A percentile compares a stretch with the other conserved stretches of the same genome.
These are phyloP conservation scores for Termitomyces sp. DNA, from an alignment of 768 basidiomycete genomes.

Conservation along the genomic window DNA sequence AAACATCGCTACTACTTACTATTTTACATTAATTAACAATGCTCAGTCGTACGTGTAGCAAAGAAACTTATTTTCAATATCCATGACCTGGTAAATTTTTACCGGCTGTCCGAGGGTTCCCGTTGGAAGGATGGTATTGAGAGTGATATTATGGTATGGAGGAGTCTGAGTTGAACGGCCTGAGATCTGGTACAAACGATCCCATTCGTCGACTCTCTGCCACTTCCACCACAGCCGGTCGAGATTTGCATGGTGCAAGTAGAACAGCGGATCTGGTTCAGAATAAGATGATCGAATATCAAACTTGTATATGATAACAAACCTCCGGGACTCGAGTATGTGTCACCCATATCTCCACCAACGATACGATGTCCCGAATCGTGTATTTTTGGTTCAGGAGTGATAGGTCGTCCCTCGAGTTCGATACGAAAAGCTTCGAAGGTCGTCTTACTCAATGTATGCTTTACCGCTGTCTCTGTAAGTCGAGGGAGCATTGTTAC, in stretches of 20 bases:
- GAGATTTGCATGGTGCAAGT: conserved; percentile 32
- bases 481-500: conserved; percentile 13
- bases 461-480: conserved; percentile 14
- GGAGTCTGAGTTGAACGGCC: conserved; percentile 24
- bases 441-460: conserved; percentile 11
- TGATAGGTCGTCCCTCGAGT: conserved; percentile 28
- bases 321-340: conserved; percentile 34
- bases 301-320: conserved; percentile 1
- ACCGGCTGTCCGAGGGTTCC: not conserved
- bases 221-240: conserved; percentile 38
- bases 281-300: not conserved
- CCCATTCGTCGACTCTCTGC: conserved; percentile 20
- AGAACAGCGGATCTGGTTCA: conserved; percentile 30
- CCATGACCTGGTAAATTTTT: conserved; percentile 1
- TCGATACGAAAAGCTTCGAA: conserved; percentile 30
- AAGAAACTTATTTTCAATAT: not conserved
- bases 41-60: conserved; percentile 2
- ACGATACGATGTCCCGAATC: conserved; percentile 30
- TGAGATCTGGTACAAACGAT: conserved; percentile 27
- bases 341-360: conserved; percentile 27
- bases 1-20: not conserved
- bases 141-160: conserved; percentile 24
- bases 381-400: conserved; percentile 20
- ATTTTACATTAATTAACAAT: not conserved
- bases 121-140: conserved; percentile 21